Evolutionary conservation across 2,329 filamentous ascomycete species (phyloP).

Genomic region (Hymenotorrendiella dingleyae): DNA sequence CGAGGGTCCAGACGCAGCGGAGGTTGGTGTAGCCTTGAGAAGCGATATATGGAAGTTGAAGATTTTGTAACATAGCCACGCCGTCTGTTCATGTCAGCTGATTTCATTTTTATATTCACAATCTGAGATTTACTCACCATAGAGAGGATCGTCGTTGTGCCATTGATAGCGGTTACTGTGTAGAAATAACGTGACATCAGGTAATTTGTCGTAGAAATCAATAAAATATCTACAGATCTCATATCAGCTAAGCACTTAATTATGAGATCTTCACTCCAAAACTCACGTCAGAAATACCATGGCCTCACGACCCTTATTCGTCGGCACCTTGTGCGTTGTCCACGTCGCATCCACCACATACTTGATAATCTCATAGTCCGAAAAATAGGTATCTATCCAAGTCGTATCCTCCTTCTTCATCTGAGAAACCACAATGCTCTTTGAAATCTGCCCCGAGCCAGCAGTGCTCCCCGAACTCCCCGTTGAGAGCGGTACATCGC

Average conservation of each 20-base stretch:
- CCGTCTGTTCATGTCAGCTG: conserved; percentile 41
- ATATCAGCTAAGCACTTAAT: conserved; percentile 26
- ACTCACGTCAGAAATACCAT: conserved; percentile 33
- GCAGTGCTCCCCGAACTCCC: too few relatives aligned
- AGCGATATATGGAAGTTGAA: conserved; percentile 44
- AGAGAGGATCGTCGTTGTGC: conserved; percentile 21
- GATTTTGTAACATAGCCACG: conserved; percentile 41
- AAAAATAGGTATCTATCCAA: conserved; percentile 38
- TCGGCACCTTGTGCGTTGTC: conserved; percentile 40
- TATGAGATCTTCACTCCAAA: not conserved
- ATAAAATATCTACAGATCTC: conserved; percentile 50
- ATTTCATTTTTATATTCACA: not conserved
- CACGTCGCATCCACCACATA: conserved; percentile 18
- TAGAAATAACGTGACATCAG: conserved; percentile 20
- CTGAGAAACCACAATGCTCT: conserved; percentile 30
- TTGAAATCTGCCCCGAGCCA: not conserved
- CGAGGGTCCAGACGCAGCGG: conserved; percentile 51
- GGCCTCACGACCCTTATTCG: conserved; percentile 35
- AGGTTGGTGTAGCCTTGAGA: conserved; percentile 51
- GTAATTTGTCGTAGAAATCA: conserved; percentile 50
- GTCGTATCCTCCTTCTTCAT: conserved; percentile 29
- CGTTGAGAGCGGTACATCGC: not conserved
- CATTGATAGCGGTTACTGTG: conserved; percentile 41
- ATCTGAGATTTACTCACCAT: conserved; percentile 5
- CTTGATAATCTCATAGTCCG: conserved; percentile 23